Percentiles rank a stretch among this genome's conserved stretches.
These are phyloP conservation scores for Podospora australis DNA, from an alignment of 495 filamentous ascomycete genomes.

Conservation along the genomic window DNA sequence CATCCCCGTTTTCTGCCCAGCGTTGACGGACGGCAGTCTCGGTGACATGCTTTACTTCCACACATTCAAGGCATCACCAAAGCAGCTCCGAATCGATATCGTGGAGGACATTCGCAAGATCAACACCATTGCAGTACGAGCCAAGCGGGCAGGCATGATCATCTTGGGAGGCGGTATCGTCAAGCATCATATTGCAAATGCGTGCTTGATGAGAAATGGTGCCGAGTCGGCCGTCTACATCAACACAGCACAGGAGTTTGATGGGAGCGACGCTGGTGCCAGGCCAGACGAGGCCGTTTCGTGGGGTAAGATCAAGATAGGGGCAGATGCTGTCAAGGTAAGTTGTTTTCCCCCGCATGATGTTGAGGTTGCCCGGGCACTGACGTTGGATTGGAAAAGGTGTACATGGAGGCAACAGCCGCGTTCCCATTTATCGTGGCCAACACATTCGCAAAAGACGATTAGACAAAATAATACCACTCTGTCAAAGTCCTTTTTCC, in stretches of 20 bases:
- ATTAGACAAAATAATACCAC: conserved; percentile 1
- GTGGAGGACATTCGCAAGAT: conserved; percentile 83
- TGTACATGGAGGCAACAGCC: conserved; percentile 87
- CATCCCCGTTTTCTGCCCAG: conserved; percentile 95
- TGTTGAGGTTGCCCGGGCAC: not conserved
- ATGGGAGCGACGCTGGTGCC: conserved; percentile 93
- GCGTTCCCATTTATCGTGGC: conserved; percentile 93
- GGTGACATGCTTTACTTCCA: conserved; percentile 99
- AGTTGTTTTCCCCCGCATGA: conserved; percentile 3
- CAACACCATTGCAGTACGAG: conserved; percentile 81
- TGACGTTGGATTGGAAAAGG: conserved; percentile 34
- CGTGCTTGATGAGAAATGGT: conserved; percentile 92
- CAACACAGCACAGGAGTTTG: conserved; percentile 94
- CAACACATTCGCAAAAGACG: conserved; percentile 74
- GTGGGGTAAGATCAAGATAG: conserved; percentile 95
- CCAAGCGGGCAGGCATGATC: conserved; percentile 83
- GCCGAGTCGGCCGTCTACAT: conserved; percentile 95
- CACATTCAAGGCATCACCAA: conserved; percentile 77
- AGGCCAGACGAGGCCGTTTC: conserved; percentile 94
- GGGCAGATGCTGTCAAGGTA: conserved; percentile 81
- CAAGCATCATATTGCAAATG: conserved; percentile 97
- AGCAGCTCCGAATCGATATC: conserved; percentile 75
- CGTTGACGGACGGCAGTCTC: conserved; percentile 86
- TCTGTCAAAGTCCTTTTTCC: not conserved
- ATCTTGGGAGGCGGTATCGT: conserved; percentile 88